A percentile compares a stretch with the other conserved stretches of the same genome.
Evolutionary conservation across 106 monocot species (phyloP).

Genomic region (Acorus calamus): DNA sequence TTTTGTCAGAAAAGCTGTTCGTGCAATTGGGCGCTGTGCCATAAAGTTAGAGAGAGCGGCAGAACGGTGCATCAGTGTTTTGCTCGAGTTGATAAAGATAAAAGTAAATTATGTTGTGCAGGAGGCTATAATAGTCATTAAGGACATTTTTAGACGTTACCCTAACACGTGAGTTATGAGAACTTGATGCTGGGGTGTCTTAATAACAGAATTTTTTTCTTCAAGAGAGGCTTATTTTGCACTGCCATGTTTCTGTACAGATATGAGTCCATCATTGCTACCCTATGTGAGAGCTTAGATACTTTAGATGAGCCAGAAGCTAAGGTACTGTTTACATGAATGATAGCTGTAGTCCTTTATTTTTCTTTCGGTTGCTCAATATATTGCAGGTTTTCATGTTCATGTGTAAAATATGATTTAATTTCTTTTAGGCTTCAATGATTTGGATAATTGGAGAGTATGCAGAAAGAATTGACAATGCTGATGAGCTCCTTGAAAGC

Average conservation of each 20-base stretch:
- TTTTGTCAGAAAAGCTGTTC: slow-evolving; percentile 98
- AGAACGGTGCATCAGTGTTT: slow-evolving; percentile 95
- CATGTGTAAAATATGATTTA: not conserved
- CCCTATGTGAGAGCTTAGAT: slow-evolving; percentile 96
- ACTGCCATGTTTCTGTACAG: slow-evolving; percentile 24
- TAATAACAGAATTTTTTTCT: not conserved
- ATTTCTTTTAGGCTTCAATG: slow-evolving; percentile 84
- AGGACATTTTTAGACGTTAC: slow-evolving; percentile 98
- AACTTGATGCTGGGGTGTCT: too few relatives aligned
- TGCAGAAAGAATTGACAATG: slow-evolving; percentile 99
- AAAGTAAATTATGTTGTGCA: slow-evolving; percentile 99
- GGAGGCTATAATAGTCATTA: slow-evolving; percentile 98
- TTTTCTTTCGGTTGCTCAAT: not conserved
- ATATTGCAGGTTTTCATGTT: too few relatives aligned
- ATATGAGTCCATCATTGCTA: slow-evolving; percentile 97
- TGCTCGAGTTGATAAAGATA: slow-evolving; percentile 98
- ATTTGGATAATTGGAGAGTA: slow-evolving; percentile 99
- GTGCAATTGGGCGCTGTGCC: slow-evolving; percentile 98
- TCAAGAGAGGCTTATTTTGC: not conserved
- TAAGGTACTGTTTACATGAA: slow-evolving; percentile 46
- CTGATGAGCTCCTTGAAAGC: slow-evolving; percentile 98
- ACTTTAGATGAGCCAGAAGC: slow-evolving; percentile 99
- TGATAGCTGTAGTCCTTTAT: not conserved
- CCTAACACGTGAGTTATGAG: slow-evolving; percentile 75
- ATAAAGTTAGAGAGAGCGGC: slow-evolving; percentile 98